These are phyloP conservation scores for Aspergillus proliferans DNA, from an alignment of 2,329 filamentous ascomycete genomes.

Conservation along the genomic window DNA sequence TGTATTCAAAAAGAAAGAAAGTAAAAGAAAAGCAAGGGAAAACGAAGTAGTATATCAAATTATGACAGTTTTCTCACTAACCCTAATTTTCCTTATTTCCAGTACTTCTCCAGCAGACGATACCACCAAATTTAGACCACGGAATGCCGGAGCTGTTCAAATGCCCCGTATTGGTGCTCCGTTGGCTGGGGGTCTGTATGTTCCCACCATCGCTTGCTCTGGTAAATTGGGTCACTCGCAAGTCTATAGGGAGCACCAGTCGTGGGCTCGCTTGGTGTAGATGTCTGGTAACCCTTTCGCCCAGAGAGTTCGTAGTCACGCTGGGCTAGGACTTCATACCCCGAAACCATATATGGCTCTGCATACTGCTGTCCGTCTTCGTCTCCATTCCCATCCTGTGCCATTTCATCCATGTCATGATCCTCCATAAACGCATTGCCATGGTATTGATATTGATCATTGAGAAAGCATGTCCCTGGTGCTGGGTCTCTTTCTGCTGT, in stretches of 20 bases:
- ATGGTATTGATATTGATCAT: too few species aligned
- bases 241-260: conserved; percentile 28
- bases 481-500: conserved; percentile 12
- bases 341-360: conserved; percentile 79
- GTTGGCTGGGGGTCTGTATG: conserved; percentile 21
- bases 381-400: conserved; percentile 14
- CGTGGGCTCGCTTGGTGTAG: conserved; percentile 19
- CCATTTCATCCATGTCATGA: conserved; percentile 40
- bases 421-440: not conserved
- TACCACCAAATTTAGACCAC: conserved; percentile 7
- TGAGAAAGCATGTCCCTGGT: not conserved
- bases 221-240: conserved; percentile 38
- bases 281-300: conserved; percentile 2
- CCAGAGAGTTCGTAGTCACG: conserved; percentile 51
- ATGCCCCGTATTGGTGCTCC: conserved; percentile 35
- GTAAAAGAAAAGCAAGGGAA: too few species aligned
- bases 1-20: too few species aligned
- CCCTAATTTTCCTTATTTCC: too few species aligned
- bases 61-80: too few species aligned
- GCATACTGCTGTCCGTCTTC: conserved; percentile 40
- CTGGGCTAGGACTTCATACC: conserved; percentile 66
- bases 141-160: conserved; percentile 27
- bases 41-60: too few species aligned
- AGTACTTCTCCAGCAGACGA: not conserved
- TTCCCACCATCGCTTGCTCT: conserved; percentile 35